Evolutionary conservation across 1,284 basidiomycete species (phyloP), one percentile per base, ranked within the genome.

Genomic region (Irpex sp.): DNA sequence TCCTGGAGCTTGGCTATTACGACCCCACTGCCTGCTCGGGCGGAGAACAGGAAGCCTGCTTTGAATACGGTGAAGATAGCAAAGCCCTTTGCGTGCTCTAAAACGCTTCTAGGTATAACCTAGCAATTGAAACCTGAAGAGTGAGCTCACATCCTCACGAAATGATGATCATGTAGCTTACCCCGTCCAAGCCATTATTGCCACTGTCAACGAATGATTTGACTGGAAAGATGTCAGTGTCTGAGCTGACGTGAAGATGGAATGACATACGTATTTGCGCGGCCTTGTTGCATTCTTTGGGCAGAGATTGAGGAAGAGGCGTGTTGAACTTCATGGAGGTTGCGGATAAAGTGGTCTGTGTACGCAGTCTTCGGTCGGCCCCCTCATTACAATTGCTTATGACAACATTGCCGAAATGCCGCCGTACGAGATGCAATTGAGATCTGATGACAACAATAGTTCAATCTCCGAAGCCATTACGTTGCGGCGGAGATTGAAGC

Each of bases 1-100:
- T 97, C 86, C 2, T 88, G 81, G 15, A 95, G 79, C 65, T 82
- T 88, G 3, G 95, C 95, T 56, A 99, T 95, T 31, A 98, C 97
- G 9, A 99, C 78, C 1, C 97, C 97, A 35, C 89, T 90, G 4
- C 97, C 97, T 19, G 90, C 97, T 66, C 90, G 77, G 3, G 89
- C 89, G 51, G 89, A 90, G 74, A 92, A 87, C 11, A 92, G 72
- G 69, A 92, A 90, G 0, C 90, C 89, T 35, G 89, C 90, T 73
- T 93, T 93, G 76, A 91, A 83, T 60, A 93, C 82, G 5, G 87
- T 90, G 72, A 92, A 93, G 63, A 95, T 91, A 49, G 92, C 92
- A 69, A 94, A 94, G 8, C 93, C 94, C 72, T 87, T 89, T 6
- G 94, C 93, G 68, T 87, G 83, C 71, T 90, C 82, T 15, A 92